Evolutionary conservation across 441 rosid species (phyloP).

Genomic region (Gossypium davidsonii): DNA sequence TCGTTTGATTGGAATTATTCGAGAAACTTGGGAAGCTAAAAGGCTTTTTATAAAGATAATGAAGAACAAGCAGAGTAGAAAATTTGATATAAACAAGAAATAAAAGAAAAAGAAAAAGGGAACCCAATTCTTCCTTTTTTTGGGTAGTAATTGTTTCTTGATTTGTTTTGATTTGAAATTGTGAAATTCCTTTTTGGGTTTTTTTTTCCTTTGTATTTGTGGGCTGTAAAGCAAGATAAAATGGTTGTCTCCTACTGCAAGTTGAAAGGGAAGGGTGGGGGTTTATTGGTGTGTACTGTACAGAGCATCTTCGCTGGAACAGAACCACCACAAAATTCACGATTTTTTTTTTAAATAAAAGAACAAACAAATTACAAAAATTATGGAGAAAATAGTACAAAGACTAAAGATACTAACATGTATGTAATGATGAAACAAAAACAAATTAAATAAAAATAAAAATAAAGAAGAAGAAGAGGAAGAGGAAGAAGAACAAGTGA

Average conservation of each 20-base stretch:
- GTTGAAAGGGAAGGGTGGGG: constrained; percentile 13
- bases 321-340: constrained; percentile 4
- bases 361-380: not conserved
- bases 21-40: not conserved
- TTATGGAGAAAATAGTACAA: not conserved
- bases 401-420: not conserved
- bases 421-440: not conserved
- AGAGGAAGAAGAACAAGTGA: not conserved
- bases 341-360: not conserved
- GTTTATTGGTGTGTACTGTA: constrained; percentile 24
- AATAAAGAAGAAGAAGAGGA: not conserved
- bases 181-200: constrained; percentile 1
- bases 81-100: not conserved
- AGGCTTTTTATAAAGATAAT: not conserved
- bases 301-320: constrained; percentile 39
- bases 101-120: not conserved
- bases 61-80: constrained; percentile 8
- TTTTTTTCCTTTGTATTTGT: constrained; percentile 12
- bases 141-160: not conserved
- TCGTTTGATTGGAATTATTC: constrained; percentile 11
- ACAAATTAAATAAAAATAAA: not conserved
- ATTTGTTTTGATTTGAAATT: not conserved
- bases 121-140: not conserved
- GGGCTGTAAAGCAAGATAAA: constrained; percentile 47
- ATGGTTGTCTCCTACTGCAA: constrained; percentile 54